phyloP scores from a whole-genome alignment of 2,329 filamentous ascomycete species.

The Didymella lethalis region DNA sequence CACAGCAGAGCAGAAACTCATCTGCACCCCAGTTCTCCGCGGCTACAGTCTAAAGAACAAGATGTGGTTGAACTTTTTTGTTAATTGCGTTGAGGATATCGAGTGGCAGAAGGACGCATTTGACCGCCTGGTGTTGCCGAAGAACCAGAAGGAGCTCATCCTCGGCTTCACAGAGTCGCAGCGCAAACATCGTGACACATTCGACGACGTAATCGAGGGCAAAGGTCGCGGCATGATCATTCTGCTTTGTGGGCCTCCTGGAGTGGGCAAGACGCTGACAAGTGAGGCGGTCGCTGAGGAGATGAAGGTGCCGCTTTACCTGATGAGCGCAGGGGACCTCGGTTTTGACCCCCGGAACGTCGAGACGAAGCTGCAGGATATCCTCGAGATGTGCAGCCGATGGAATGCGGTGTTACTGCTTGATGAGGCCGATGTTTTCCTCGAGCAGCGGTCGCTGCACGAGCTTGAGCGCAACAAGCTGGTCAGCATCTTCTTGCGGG shows the following conservation, averaged over 20 bases:
- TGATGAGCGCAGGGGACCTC: constrained; percentile 75
- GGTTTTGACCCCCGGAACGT: constrained; percentile 55
- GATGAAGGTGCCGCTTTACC: constrained; percentile 82
- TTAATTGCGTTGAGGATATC: constrained; percentile 79
- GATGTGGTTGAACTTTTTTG: constrained; percentile 84
- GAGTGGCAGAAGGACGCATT: constrained; percentile 84
- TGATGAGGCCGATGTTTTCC: constrained; percentile 68
- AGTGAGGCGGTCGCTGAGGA: constrained; percentile 85
- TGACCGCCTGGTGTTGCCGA: constrained; percentile 75
- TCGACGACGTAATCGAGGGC: constrained; percentile 72
- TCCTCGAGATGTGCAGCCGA: constrained; percentile 58
- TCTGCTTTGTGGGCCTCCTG: constrained; percentile 82
- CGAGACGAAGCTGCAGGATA: constrained; percentile 56
- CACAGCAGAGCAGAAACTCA: constrained; percentile 79
- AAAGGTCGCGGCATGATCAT: constrained; percentile 85
- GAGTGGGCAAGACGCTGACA: constrained; percentile 87
- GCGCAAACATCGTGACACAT: constrained; percentile 76
- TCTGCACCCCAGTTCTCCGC: constrained; percentile 80
- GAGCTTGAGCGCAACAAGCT: constrained; percentile 49
- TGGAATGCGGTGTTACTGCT: constrained; percentile 63
- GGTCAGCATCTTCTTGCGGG: constrained; percentile 50
- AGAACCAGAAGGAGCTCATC: constrained; percentile 70
- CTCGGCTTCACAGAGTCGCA: constrained; percentile 83
- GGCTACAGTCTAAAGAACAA: constrained; percentile 89
- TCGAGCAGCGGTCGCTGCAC: constrained; percentile 58